phyloP scores from a whole-genome alignment of 2,329 filamentous ascomycete species.

The Colletotrichum lupini region DNA sequence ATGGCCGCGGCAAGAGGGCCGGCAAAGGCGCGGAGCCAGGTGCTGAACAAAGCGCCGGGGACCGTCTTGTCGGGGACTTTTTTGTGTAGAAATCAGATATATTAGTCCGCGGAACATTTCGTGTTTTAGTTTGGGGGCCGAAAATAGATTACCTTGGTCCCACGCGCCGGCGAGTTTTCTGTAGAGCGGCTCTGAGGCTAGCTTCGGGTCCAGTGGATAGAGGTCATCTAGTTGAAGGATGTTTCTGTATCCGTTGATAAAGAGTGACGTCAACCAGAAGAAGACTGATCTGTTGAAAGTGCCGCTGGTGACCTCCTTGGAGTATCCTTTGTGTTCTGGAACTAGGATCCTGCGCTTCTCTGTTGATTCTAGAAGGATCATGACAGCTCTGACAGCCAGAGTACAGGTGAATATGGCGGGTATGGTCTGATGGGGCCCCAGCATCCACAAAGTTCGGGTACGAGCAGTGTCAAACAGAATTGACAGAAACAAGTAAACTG shows the following conservation, averaged over 20 bases:
- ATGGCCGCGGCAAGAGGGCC: constrained; percentile 19
- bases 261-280: constrained; percentile 64
- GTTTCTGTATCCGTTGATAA: constrained; percentile 58
- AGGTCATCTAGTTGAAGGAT: constrained; percentile 52
- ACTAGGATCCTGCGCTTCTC: constrained; percentile 47
- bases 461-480: constrained; percentile 36
- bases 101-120: constrained; percentile 24
- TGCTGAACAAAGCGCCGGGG: constrained; percentile 33
- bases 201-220: constrained; percentile 38
- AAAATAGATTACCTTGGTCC: constrained; percentile 34
- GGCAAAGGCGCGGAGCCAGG: constrained; percentile 31
- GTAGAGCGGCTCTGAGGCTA: constrained; percentile 35
- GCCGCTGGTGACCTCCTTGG: constrained; percentile 62
- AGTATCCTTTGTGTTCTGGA: constrained; percentile 53
- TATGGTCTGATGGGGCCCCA: constrained; percentile 22
- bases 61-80: constrained; percentile 37
- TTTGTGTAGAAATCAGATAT: neutral
- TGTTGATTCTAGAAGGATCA: constrained; percentile 38
- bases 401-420: constrained; percentile 35
- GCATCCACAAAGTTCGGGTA: constrained; percentile 36
- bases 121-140: neutral
- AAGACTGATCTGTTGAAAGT: constrained; percentile 61
- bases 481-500: constrained; percentile 33
- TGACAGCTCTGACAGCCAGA: constrained; percentile 31
- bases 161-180: constrained; percentile 36